Evolutionary conservation across 164 flowering plant species (phyloP).

Genomic region (Vitis rotundifolia): DNA sequence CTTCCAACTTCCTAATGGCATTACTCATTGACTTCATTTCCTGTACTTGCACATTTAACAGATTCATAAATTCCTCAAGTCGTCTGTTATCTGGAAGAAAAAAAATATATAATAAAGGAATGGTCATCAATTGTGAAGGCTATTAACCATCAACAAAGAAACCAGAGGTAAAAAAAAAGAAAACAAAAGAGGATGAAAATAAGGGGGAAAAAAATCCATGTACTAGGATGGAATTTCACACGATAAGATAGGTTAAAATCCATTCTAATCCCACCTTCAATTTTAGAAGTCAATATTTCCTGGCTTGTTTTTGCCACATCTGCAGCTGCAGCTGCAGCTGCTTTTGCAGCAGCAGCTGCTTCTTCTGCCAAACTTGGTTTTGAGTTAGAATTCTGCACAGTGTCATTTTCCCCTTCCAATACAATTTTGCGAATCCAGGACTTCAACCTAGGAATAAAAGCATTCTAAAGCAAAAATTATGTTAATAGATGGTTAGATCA

Average conservation of each 20-base stretch:
- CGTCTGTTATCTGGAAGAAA: conserved; percentile 10
- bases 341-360: conserved; percentile 91
- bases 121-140: background rate
- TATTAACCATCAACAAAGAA: background rate
- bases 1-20: conserved; percentile 68
- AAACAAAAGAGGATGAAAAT: background rate
- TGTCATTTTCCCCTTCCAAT: conserved; percentile 57
- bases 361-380: conserved; percentile 79
- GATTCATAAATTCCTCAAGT: conserved; percentile 52
- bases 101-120: background rate
- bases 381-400: conserved; percentile 30
- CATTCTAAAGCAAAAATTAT: conserved; percentile 45
- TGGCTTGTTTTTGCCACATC: conserved; percentile 91
- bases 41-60: conserved; percentile 66
- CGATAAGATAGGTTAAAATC: background rate
- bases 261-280: conserved; percentile 52
- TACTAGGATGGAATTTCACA: background rate
- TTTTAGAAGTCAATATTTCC: conserved; percentile 69
- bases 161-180: background rate
- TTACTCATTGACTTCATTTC: conserved; percentile 82
- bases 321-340: conserved; percentile 89
- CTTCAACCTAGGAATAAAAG: conserved; percentile 77
- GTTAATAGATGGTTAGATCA: background rate
- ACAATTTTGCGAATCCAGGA: conserved; percentile 92
- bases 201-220: background rate